These are phyloP conservation scores for Fusarium sp. DNA, from an alignment of 2,329 filamentous ascomycete species.

Conservation along the genomic window DNA sequence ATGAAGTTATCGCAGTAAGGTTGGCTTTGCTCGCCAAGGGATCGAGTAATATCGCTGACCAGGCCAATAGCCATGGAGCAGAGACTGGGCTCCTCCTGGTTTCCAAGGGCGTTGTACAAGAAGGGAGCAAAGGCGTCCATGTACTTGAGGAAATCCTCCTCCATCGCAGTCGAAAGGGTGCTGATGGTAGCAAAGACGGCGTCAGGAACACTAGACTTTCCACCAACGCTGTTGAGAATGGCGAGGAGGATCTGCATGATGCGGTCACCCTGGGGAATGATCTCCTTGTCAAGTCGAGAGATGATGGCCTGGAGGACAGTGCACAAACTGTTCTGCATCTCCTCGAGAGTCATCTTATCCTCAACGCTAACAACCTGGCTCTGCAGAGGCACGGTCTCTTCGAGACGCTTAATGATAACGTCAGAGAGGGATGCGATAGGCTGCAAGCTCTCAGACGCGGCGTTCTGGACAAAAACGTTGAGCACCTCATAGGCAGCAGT, in stretches of 20 bases:
- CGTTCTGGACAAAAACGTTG: conserved; percentile 91
- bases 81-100: conserved; percentile 93
- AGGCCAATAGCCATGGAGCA: conserved; percentile 98
- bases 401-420: conserved; percentile 89
- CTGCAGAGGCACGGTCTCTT: conserved; percentile 90
- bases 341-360: conserved; percentile 93
- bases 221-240: conserved; percentile 79
- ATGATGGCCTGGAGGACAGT: conserved; percentile 94
- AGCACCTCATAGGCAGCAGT: conserved; percentile 98
- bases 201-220: conserved; percentile 94
- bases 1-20: conserved; percentile 98
- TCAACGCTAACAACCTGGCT: conserved; percentile 95
- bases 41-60: conserved; percentile 95
- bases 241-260: conserved; percentile 93
- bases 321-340: conserved; percentile 96
- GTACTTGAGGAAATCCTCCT: conserved; percentile 95
- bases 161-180: conserved; percentile 88
- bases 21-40: conserved; percentile 88
- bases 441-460: conserved; percentile 85
- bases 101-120: conserved; percentile 92
- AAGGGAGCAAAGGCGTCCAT: conserved; percentile 96
- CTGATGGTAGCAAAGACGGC: conserved; percentile 93
- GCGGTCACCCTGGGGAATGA: conserved; percentile 87
- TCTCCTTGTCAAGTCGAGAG: conserved; percentile 89
- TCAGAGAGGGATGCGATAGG: conserved; percentile 86